Evolutionary conservation across 2,329 filamentous ascomycete species (phyloP).

Genomic region (Colletotrichum brevisporum): DNA sequence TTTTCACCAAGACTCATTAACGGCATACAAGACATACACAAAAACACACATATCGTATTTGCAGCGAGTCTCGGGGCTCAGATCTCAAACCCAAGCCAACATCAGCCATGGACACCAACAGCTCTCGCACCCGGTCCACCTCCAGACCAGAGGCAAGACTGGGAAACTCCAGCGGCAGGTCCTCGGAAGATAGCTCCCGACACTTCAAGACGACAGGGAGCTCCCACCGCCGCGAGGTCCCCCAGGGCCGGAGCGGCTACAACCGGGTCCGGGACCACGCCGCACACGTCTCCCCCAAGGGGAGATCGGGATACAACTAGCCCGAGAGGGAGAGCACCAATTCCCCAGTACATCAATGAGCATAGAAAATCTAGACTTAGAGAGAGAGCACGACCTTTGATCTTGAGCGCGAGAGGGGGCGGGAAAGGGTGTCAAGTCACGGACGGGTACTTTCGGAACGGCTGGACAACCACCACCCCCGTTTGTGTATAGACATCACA

Average conservation of each 20-base stretch:
- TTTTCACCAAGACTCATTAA: too few relatives aligned
- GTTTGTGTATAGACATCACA: too few relatives aligned
- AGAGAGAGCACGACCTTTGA: too few relatives aligned
- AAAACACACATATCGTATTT: too few relatives aligned
- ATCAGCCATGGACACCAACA: neutral
- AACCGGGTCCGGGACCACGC: slow-evolving; percentile 26
- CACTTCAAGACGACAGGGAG: slow-evolving; percentile 6
- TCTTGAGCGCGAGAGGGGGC: too few relatives aligned
- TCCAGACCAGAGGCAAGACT: neutral
- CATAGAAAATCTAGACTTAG: too few relatives aligned
- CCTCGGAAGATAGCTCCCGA: slow-evolving; percentile 1
- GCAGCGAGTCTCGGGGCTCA: too few relatives aligned
- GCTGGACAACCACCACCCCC: too few relatives aligned
- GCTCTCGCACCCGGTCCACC: neutral
- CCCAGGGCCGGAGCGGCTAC: slow-evolving; percentile 32
- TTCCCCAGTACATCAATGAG: neutral
- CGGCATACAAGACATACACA: too few relatives aligned
- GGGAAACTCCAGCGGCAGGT: neutral
- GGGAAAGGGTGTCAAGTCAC: too few relatives aligned
- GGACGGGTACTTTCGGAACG: too few relatives aligned
- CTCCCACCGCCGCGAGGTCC: slow-evolving; percentile 9
- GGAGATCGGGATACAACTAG: slow-evolving; percentile 36
- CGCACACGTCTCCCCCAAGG: slow-evolving; percentile 5
- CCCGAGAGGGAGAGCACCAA: neutral
- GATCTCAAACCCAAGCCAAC: too few relatives aligned